phyloP scores from a whole-genome alignment of 1,139 yeast genomes.

The Sugiyamaella paludigena region DNA sequence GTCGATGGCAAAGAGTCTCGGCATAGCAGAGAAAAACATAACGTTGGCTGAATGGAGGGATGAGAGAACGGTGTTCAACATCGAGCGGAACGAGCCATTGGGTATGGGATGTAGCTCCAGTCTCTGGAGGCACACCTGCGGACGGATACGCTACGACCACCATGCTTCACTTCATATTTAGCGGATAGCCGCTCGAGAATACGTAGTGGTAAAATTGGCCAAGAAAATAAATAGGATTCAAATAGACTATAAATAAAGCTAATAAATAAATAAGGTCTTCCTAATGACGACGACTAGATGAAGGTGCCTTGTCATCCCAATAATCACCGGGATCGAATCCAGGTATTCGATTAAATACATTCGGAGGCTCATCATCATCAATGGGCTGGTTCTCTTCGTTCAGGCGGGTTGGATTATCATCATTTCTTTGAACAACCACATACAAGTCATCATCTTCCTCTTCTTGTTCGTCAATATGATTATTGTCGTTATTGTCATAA shows the following conservation, averaged over 20 bases:
- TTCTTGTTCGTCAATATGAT: constrained; percentile 10
- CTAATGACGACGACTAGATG: constrained; percentile 4
- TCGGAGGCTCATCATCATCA: constrained; percentile 16
- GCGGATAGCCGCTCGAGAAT: too few relatives aligned
- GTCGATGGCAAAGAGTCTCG: too few relatives aligned
- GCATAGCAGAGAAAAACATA: too few relatives aligned
- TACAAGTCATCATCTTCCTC: constrained; percentile 18
- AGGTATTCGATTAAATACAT: constrained; percentile 25
- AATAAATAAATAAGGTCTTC: constrained; percentile 11
- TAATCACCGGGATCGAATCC: constrained; percentile 36
- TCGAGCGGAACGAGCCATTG: too few relatives aligned
- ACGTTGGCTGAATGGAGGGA: too few relatives aligned
- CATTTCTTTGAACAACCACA: constrained; percentile 7
- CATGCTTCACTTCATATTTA: too few relatives aligned
- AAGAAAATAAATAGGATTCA: constrained; percentile 1
- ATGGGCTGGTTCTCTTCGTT: neutral
- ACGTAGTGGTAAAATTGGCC: neutral
- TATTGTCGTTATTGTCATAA: neutral
- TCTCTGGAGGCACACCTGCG: too few relatives aligned
- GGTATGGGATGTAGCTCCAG: too few relatives aligned
- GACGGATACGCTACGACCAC: too few relatives aligned
- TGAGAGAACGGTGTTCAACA: too few relatives aligned
- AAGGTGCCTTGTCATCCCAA: constrained; percentile 33
- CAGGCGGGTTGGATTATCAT: constrained; percentile 3
- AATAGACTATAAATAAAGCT: neutral